Conservation (phyloP, 75 land plant species). For the Isoetes taiwanensis region DNA sequence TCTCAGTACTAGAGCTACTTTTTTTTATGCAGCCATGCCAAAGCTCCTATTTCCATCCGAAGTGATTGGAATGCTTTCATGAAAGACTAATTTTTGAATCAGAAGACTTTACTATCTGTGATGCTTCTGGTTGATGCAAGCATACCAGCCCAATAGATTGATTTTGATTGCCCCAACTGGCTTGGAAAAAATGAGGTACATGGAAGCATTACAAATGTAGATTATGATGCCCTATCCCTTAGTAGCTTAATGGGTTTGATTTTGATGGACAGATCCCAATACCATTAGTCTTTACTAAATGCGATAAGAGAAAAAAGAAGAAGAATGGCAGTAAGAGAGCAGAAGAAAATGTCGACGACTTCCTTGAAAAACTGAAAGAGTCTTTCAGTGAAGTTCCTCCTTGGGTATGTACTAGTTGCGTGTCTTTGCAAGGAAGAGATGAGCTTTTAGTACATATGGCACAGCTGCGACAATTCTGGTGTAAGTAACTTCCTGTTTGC, state of each 20-base stretch:
- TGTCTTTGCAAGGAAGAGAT: conserved; percentile 78
- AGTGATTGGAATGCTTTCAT: conserved; percentile 68
- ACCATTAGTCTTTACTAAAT: conserved; percentile 79
- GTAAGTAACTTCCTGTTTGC: too few relatives aligned
- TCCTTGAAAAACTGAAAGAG: conserved; percentile 41
- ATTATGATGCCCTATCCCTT: background rate
- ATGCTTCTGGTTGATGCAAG: conserved; percentile 67
- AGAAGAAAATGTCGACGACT: conserved; percentile 72
- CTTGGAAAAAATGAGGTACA: conserved; percentile 66
- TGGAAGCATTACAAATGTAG: too few relatives aligned
- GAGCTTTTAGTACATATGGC: conserved; percentile 79
- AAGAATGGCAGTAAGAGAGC: conserved; percentile 83
- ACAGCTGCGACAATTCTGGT: conserved; percentile 81
- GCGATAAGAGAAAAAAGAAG: conserved; percentile 89
- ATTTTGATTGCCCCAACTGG: conserved; percentile 84
- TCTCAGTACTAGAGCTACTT: too few relatives aligned
- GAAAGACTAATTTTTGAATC: conserved; percentile 63
- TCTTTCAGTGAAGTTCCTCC: conserved; percentile 59
- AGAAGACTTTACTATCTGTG: conserved; percentile 53
- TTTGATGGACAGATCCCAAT: conserved; percentile 60
- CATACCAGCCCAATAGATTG: conserved; percentile 60
- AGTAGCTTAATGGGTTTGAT: background rate
- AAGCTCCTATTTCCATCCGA: conserved; percentile 47
- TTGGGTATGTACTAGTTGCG: conserved; percentile 95
- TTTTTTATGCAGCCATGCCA: conserved; percentile 63